A percentile compares a stretch with the other conserved stretches of the same genome.
Evolutionary conservation across 176 grass and related monocot species (phyloP).

Genomic region (Bromus sterilis): DNA sequence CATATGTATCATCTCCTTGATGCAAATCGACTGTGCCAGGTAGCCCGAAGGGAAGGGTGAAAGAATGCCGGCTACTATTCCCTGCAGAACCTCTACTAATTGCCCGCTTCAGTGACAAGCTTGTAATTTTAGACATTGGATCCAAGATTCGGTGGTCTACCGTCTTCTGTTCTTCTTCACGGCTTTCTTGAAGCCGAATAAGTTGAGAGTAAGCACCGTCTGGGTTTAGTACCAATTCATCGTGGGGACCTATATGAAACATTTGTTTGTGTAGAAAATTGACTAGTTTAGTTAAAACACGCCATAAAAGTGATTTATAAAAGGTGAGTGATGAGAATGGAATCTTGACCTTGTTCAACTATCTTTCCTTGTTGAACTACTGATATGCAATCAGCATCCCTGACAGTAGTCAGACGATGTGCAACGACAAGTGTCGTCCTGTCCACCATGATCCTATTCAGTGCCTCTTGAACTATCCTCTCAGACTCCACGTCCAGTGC

Average conservation of each 20-base stretch:
- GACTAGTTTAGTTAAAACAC: background rate
- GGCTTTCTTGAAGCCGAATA: slow-evolving; percentile 50
- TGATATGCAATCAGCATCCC: slow-evolving; percentile 71
- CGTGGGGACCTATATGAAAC: slow-evolving; percentile 45
- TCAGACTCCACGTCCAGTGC: slow-evolving; percentile 88
- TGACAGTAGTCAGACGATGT: slow-evolving; percentile 76
- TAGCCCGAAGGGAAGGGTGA: slow-evolving; percentile 23
- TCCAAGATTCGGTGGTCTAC: slow-evolving; percentile 4
- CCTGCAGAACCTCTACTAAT: slow-evolving; percentile 44
- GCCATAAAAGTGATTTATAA: background rate
- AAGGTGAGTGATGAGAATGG: background rate
- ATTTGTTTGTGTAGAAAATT: background rate
- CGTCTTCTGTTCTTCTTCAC: slow-evolving; percentile 34
- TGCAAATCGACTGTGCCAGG: slow-evolving; percentile 23
- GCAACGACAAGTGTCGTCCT: slow-evolving; percentile 84
- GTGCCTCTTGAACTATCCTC: slow-evolving; percentile 75
- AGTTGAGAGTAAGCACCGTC: slow-evolving; percentile 75
- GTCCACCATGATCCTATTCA: slow-evolving; percentile 70
- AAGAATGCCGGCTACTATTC: slow-evolving; percentile 47
- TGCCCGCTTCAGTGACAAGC: slow-evolving; percentile 41
- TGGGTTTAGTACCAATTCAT: slow-evolving; percentile 57
- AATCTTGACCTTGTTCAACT: slow-evolving; percentile 71
- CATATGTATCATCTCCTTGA: slow-evolving; percentile 17
- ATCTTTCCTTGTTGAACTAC: slow-evolving; percentile 81
- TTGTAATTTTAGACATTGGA: slow-evolving; percentile 45